Percentiles rank a stretch among this genome's conserved stretches.
phyloP scores from a whole-genome alignment of 345 rosid genomes.

The Combretum micranthum region DNA sequence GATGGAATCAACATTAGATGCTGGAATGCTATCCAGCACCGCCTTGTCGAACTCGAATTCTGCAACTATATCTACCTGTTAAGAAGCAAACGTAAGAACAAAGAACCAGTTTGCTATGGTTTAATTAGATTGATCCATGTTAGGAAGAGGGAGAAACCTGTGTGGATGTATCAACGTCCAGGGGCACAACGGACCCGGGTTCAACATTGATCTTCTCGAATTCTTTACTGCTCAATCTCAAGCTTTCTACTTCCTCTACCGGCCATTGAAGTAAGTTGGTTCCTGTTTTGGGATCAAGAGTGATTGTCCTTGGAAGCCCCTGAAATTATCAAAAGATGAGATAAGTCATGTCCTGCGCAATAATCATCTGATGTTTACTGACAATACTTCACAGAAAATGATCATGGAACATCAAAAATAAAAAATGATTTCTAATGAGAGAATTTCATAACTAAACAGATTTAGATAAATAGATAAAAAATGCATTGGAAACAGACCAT shows the following conservation, averaged over 20 bases:
- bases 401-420: too few relatives aligned
- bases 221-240: conserved; percentile 46
- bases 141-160: conserved; percentile 33
- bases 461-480: background rate
- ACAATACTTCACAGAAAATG: too few relatives aligned
- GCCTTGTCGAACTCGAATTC: conserved; percentile 61
- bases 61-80: conserved; percentile 56
- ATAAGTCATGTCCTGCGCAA: background rate
- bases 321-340: conserved; percentile 11
- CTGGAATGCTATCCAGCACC: conserved; percentile 29
- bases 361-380: too few relatives aligned
- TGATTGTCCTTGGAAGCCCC: conserved; percentile 73
- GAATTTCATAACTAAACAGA: too few relatives aligned
- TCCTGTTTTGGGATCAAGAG: conserved; percentile 51
- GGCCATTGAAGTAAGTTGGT: conserved; percentile 79
- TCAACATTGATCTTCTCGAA: conserved; percentile 36
- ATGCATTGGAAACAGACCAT: background rate
- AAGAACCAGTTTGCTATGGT: too few relatives aligned
- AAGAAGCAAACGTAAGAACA: too few relatives aligned
- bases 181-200: conserved; percentile 56
- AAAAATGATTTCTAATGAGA: too few relatives aligned
- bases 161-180: conserved; percentile 52
- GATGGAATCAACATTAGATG: conserved; percentile 39
- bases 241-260: conserved; percentile 58
- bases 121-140: too few relatives aligned